These are phyloP conservation scores for Phytopythium litorale DNA, from an alignment of 352 stramenopile genomes.

Conservation along the genomic window DNA sequence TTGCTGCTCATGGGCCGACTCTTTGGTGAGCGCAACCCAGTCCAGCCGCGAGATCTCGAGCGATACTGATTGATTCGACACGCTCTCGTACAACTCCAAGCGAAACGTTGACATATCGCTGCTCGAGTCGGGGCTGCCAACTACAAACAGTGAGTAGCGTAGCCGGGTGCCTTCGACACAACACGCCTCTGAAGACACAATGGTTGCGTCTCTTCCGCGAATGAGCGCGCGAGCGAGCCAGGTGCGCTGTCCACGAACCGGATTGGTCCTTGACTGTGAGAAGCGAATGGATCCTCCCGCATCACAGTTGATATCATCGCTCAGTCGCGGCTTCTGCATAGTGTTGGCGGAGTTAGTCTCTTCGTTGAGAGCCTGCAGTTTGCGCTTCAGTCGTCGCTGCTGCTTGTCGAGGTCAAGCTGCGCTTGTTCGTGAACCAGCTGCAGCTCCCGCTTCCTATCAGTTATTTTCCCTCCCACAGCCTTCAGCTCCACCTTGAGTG, in stretches of 20 bases:
- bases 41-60: conserved; percentile 33
- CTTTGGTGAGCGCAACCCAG: conserved; percentile 42
- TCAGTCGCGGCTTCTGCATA: too few relatives aligned
- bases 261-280: neutral
- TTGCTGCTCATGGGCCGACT: conserved; percentile 31
- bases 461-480: conserved; percentile 10
- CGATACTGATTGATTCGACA: conserved; percentile 2
- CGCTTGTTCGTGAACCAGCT: conserved; percentile 22
- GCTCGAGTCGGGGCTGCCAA: conserved; percentile 9
- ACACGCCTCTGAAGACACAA: conserved; percentile 25
- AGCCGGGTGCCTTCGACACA: conserved; percentile 14
- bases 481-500: conserved; percentile 46
- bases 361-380: conserved; percentile 6
- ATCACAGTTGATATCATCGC: too few relatives aligned
- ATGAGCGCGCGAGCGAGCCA: conserved; percentile 30
- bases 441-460: conserved; percentile 19
- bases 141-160: conserved; percentile 29
- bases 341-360: neutral
- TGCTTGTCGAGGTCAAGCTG: conserved; percentile 13
- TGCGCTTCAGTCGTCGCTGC: conserved; percentile 10
- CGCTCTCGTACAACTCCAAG: conserved; percentile 38
- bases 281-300: neutral
- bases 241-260: conserved; percentile 12
- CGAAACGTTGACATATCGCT: conserved; percentile 16
- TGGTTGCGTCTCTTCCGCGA: neutral